Base-by-base conservation (phyloP, 768 basidiomycete species). In the Flagelloscypha sp. region DNA sequence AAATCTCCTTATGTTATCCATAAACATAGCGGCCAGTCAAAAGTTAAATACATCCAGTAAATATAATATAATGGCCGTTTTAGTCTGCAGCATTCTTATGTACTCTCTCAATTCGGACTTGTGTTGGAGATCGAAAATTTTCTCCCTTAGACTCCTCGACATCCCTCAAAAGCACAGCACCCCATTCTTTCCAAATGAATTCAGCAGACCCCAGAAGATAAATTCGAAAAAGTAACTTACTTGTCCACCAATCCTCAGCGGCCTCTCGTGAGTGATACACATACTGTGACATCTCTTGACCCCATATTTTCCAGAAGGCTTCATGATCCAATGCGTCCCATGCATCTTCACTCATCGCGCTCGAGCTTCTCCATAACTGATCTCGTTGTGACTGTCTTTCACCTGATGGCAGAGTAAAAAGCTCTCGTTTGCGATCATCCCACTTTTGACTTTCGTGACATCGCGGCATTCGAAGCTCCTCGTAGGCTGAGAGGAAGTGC, bases 231-330 rank as follows among this genome's bases (percentile, higher is more conserved):
- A n/a, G n/a, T n/a, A n/a, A n/a, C n/a, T n/a, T n/a, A n/a, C n/a
- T 71, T 8, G 68, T 61, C 75, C 75, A 80, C 74, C 75, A 79
- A 46, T 77, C 73, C 24, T 75, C 75, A 16, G 72, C 77, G 32
- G 65, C 59, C 30, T 79, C 76, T 24, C 58, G 62, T 7, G 74
- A 65, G 43, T 74, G 67, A 44, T 76, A 70, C 10, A 57, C 54
- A 36, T 68, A 73, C 40, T 77, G 44, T 16, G 60, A 62, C 36
- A 71, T 56, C 40, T 75, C 65, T 25, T 63, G 61, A 29, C 73
- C 73, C 69, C 76, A 78, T 38, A 73, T 61, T 20, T 52, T 53
- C 36, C 55, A 57, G 38, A 75, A 60, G 19, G 57, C 49, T 18
- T 53, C 57, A 38, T 71, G 68, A 42, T 75, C 69, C 53, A 69